A percentile compares a stretch with the other conserved stretches of the same genome.
These are phyloP conservation scores for Colletotrichum viniferum DNA, from an alignment of 2,329 filamentous ascomycete genomes.

Conservation along the genomic window DNA sequence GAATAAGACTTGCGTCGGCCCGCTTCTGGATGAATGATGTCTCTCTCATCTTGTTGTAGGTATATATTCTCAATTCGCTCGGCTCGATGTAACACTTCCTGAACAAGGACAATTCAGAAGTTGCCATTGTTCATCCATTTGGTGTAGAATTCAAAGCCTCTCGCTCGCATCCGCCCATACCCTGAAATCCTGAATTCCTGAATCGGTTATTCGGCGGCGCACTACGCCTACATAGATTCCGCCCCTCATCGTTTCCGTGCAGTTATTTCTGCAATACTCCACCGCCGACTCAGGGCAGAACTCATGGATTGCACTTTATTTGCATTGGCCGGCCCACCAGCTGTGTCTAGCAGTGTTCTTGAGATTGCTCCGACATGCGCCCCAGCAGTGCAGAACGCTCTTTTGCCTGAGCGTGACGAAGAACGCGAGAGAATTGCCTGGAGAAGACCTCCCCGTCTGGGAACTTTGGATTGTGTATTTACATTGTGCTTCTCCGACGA, in stretches of 20 bases:
- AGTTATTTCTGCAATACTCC: rapidly evolving
- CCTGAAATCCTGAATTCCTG: neutral
- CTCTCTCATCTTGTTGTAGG: neutral
- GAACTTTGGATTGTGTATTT: neutral
- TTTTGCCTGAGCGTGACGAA: too few species aligned
- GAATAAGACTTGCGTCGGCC: neutral
- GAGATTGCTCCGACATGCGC: too few species aligned
- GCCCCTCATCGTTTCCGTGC: neutral
- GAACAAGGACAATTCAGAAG: rapidly evolving
- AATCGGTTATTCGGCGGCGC: neutral
- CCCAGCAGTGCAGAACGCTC: too few species aligned
- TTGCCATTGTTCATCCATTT: rapidly evolving
- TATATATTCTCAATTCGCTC: neutral
- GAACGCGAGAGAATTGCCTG: neutral
- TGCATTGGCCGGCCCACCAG: neutral
- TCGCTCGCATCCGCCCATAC: neutral
- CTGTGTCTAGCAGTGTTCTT: neutral
- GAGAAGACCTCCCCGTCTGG: neutral
- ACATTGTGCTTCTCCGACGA: neutral
- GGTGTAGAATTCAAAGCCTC: neutral
- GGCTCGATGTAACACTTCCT: rapidly evolving
- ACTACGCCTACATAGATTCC: neutral
- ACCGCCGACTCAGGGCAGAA: rapidly evolving
- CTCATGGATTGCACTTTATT: rapidly evolving
- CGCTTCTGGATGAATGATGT: neutral